Evolutionary conservation across 2,329 filamentous ascomycete genomes (phyloP).

Genomic region (Fusarium pseudoanthophilum): DNA sequence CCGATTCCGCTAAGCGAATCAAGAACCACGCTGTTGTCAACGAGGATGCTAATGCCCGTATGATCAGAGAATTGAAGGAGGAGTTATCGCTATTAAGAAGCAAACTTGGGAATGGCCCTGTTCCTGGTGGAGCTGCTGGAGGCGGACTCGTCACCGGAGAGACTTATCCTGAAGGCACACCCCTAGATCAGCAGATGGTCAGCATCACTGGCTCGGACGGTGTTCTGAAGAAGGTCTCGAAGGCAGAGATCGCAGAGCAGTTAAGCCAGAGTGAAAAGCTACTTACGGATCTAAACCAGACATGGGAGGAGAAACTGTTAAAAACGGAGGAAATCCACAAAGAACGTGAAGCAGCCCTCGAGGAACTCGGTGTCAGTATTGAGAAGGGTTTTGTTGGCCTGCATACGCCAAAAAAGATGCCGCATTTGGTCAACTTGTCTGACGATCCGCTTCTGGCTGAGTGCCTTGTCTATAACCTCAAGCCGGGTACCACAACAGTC

Average conservation of each 20-base stretch:
- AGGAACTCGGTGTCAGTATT: constrained; percentile 98
- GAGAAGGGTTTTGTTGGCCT: constrained; percentile 97
- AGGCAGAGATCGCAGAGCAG: constrained; percentile 97
- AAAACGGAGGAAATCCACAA: constrained; percentile 99
- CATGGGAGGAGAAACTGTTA: constrained; percentile 95
- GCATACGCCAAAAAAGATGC: constrained; percentile 98
- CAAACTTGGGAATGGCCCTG: constrained; percentile 75
- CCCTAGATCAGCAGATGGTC: constrained; percentile 94
- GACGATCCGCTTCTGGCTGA: constrained; percentile 93
- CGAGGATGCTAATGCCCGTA: constrained; percentile 97
- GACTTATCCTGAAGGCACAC: constrained; percentile 91
- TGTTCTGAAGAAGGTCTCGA: constrained; percentile 91
- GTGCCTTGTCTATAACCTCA: constrained; percentile 97
- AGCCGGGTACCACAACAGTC: constrained; percentile 92
- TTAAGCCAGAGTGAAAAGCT: constrained; percentile 96
- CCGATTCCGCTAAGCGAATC: constrained; percentile 97
- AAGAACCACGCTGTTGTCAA: constrained; percentile 99
- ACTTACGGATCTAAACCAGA: constrained; percentile 95
- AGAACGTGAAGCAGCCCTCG: constrained; percentile 91
- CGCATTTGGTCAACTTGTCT: constrained; percentile 97
- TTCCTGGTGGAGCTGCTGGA: constrained; percentile 57
- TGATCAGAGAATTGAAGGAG: constrained; percentile 98
- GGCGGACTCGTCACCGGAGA: constrained; percentile 72
- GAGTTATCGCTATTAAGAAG: constrained; percentile 86
- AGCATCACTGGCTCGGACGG: constrained; percentile 91